Evolutionary conservation across 78 protist genomes (phyloP).

Genomic region (Dictyostelium capitatum): DNA sequence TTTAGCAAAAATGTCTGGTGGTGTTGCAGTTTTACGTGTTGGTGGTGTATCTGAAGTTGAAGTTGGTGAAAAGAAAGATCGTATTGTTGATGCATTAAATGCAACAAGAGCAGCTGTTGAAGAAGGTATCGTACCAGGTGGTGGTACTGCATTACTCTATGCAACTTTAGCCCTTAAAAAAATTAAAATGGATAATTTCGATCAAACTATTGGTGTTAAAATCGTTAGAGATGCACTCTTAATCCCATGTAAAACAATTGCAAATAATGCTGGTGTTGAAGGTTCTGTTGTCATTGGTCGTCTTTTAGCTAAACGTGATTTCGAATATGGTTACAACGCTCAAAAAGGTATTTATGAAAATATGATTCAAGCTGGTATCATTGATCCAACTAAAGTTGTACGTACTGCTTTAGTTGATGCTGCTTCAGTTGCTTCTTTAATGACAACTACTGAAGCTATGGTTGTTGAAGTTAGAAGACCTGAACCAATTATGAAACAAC

Average conservation of each 20-base stretch:
- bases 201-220: slow-evolving; percentile 94
- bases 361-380: slow-evolving; percentile 97
- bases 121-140: slow-evolving; percentile 99
- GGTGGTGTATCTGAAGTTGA: slow-evolving; percentile 99
- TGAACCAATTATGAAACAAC: no score
- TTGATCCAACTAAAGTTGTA: slow-evolving; percentile 99
- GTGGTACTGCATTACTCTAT: slow-evolving; percentile 97
- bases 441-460: slow-evolving; percentile 96
- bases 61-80: slow-evolving; percentile 99
- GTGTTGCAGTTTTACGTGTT: slow-evolving; percentile 98
- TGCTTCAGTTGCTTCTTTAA: slow-evolving; percentile 94
- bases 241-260: slow-evolving; percentile 94
- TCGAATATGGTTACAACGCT: slow-evolving; percentile 94
- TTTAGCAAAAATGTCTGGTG: slow-evolving; percentile 98
- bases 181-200: slow-evolving; percentile 86
- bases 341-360: slow-evolving; percentile 91
- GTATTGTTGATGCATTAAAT: slow-evolving; percentile 98
- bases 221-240: slow-evolving; percentile 93
- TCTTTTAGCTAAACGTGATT: slow-evolving; percentile 86
- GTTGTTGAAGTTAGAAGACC: slow-evolving; percentile 70
- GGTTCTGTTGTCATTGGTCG: slow-evolving; percentile 97
- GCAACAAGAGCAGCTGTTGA: slow-evolving; percentile 99
- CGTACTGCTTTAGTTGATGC: slow-evolving; percentile 95
- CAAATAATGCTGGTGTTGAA: slow-evolving; percentile 97
- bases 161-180: slow-evolving; percentile 81